phyloP scores from a whole-genome alignment of 257 asterid species.

The Rehmannia glutinosa region DNA sequence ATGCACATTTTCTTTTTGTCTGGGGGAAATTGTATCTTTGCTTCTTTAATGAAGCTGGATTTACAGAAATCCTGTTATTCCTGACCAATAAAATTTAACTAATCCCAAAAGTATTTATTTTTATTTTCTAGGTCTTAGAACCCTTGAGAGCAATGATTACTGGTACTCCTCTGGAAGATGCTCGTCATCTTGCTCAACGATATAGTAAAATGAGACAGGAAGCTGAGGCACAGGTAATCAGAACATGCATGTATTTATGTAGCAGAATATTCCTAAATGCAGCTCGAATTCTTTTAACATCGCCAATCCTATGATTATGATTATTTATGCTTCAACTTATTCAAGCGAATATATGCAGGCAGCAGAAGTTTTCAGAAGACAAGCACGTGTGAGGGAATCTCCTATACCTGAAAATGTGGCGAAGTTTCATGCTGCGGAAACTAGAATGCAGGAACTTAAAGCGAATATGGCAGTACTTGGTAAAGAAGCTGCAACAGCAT shows the following conservation, averaged over 20 bases:
- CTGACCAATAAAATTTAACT: not conserved
- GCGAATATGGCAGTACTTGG: constrained; percentile 97
- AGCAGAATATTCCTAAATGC: not conserved
- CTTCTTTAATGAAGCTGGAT: constrained; percentile 1
- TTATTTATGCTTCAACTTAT: constrained; percentile 9
- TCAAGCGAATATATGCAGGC: constrained; percentile 50
- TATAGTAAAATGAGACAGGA: constrained; percentile 97
- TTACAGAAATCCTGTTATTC: not conserved
- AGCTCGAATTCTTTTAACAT: not conserved
- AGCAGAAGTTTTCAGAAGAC: constrained; percentile 87
- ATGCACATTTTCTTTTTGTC: not conserved
- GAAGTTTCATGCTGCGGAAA: constrained; percentile 82
- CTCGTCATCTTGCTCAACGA: constrained; percentile 99
- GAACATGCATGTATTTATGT: not conserved
- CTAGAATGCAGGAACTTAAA: constrained; percentile 89
- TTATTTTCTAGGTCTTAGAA: constrained; percentile 65
- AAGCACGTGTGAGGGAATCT: constrained; percentile 92
- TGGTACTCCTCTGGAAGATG: constrained; percentile 92
- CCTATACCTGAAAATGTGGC: constrained; percentile 92
- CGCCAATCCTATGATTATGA: constrained; percentile 14
- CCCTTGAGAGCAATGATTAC: constrained; percentile 86
- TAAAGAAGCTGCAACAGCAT: constrained; percentile 93
- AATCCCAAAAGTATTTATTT: not conserved
- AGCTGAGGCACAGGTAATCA: constrained; percentile 85
- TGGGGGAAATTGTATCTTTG: not conserved